Evolutionary conservation across 371 early-diverging fungal species (phyloP), one percentile per base, ranked within the genome.

Genomic region (Rhizomucor miehei): DNA sequence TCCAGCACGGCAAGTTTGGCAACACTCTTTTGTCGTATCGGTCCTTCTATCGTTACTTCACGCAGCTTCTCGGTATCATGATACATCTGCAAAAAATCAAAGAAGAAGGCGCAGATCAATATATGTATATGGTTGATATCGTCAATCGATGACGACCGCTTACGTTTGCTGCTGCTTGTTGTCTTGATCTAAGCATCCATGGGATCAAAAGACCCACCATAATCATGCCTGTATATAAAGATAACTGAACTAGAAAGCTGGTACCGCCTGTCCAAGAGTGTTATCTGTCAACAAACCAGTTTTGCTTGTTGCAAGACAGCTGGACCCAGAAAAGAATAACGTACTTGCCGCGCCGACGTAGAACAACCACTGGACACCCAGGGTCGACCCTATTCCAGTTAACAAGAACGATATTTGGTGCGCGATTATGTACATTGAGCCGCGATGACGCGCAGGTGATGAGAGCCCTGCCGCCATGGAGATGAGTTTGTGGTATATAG

Each of bases 261-360:
- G 72, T 67, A 3, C 78, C 75, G 29, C 76, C 81, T 79, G n/a
- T 51, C 19, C 23, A 14, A 78, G n/a, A n/a, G n/a, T n/a, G n/a
- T n/a, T 29, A 3, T 5, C 29, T 29, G 29, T 29, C 29, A 29
- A n/a, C n/a, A 29, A 29, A 29, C 3, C 29, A 29, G 8, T 29
- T 5, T 29, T 29, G 29, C 29, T 3, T 29, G 29, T 29, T 8
- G n/a, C 29, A 29, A 29, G 29, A n/a, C n/a, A n/a, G n/a, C n/a
- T n/a, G n/a, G n/a, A n/a, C n/a, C n/a, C 29, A 8, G 29, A 5
- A 8, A 29, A 29, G 3, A 29, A 5, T 29, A 29, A 29, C 29
- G 29, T 77, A 83, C 84, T 80, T 3, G 86, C 81, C 24, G 82
- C 86, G 36, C 82, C 82, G 54, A 78, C 72, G 57, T 85, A 85